Evolutionary conservation across 768 basidiomycete genomes (phyloP).

Genomic region (Mycena rebaudengoi): DNA sequence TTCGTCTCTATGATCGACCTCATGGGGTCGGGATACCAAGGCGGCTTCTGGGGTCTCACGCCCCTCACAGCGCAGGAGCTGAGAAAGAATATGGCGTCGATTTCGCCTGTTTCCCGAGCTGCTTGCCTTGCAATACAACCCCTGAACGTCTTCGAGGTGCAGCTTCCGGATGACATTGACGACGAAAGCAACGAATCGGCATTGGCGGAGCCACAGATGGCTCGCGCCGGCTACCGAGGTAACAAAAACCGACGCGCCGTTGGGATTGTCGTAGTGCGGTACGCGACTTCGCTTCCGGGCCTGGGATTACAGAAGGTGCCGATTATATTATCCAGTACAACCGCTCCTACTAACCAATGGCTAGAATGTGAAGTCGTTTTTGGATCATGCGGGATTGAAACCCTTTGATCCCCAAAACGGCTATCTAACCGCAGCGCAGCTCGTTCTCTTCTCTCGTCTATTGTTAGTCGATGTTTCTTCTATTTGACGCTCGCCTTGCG

Average conservation of each 20-base stretch:
- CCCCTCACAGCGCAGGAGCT: no score
- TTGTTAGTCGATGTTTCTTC: neutral
- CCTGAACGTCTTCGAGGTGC: conserved; percentile 13
- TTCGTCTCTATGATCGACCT: neutral
- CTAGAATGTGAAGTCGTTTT: conserved; percentile 1
- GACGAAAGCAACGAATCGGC: neutral
- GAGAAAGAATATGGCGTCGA: no score
- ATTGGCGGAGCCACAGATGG: neutral
- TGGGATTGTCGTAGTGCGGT: conserved; percentile 19
- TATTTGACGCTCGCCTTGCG: neutral
- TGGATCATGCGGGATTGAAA: neutral
- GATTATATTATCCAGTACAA: neutral
- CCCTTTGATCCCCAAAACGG: neutral
- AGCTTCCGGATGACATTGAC: conserved; percentile 20
- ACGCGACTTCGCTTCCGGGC: conserved; percentile 15
- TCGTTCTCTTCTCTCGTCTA: neutral
- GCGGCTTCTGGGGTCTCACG: neutral
- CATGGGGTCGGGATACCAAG: neutral
- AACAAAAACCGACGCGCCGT: conserved; percentile 19
- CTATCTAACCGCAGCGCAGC: neutral
- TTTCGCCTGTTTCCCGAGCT: no score
- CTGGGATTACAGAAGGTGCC: conserved; percentile 10
- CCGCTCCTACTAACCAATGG: neutral
- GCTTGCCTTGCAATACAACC: conserved; percentile 19
- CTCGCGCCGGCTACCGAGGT: neutral